Evolutionary conservation across 2,329 filamentous ascomycete genomes (phyloP), one percentile per base, ranked within the genome.

Genomic region (Tolypocladium sp.): DNA sequence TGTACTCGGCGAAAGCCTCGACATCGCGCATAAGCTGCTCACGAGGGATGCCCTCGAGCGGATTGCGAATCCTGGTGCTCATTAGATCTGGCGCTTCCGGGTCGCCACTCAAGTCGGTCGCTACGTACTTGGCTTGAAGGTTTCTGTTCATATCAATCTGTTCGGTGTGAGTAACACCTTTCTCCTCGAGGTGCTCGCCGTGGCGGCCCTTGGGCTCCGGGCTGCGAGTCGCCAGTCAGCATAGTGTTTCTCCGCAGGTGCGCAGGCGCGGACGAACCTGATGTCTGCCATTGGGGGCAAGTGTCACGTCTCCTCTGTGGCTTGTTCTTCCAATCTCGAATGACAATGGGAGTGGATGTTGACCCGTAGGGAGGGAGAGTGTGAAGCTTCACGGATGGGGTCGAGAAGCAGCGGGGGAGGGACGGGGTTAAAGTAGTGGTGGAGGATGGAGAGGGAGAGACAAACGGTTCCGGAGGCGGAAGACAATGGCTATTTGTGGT

Each of bases 21-120:
- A 85, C 85, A 65, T 86, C 79, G 40, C 71, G 69, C 71, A 85
- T 77, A n/a, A 86, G 77, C 58, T 79, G 72, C 4, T 76, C 73
- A 54, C 74, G 76, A 9, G 82, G 75, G 58, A 86, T 79, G 17
- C 77, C 77, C 54, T 74, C 72, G 40, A 80, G 72, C 30, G 78
- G 78, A 60, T 80, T 80, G 61, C 73, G 74, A 61, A 79, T 78
- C 64, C 76, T 79, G 49, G 15, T 5, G n/a, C 27, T 12, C 22
- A 33, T 53, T 27, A 35, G 59, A 41, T 2, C 44, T 30, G 30
- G 46, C 38, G n/a, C 40, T 22, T 40, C n/a, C 35, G 4, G 10
- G 20, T 27, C 7, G 20, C 22, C 17, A n/a, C 46, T 40, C 2
- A 12, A 22, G 41, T n/a, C 40, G n/a, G 20, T 22, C 17, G 30